phyloP scores from a whole-genome alignment of 2,329 filamentous ascomycete genomes.

The Cordyceps javanica region DNA sequence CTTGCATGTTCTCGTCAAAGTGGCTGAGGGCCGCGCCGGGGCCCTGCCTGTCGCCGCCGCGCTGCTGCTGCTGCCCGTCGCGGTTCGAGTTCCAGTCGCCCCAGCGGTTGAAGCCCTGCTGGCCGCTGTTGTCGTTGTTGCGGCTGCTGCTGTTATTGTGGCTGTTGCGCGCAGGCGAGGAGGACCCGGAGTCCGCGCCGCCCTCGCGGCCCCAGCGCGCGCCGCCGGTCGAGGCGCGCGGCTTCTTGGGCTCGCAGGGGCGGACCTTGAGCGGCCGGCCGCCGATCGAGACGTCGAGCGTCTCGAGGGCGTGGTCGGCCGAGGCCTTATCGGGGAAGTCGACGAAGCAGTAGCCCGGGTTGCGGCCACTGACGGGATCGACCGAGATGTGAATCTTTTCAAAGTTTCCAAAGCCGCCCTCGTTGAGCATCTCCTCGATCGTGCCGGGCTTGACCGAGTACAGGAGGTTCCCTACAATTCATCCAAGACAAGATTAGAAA shows the following conservation, averaged over 20 bases:
- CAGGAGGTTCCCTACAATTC: conserved; percentile 42
- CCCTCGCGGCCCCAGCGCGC: conserved; percentile 15
- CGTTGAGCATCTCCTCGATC: conserved; percentile 52
- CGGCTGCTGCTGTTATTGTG: not conserved
- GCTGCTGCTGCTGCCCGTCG: not conserved
- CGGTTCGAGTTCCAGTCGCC: conserved; percentile 33
- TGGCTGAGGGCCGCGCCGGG: conserved; percentile 25
- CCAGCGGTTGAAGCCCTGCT: conserved; percentile 33
- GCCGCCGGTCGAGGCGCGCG: conserved; percentile 14
- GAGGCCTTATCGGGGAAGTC: conserved; percentile 54
- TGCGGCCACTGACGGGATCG: conserved; percentile 58
- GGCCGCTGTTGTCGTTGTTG: not conserved
- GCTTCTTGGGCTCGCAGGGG: conserved; percentile 52
- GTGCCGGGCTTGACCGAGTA: conserved; percentile 49
- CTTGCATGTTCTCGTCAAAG: conserved; percentile 24
- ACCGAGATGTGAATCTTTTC: conserved; percentile 68
- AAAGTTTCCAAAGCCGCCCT: conserved; percentile 36
- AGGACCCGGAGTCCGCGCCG: conserved; percentile 13
- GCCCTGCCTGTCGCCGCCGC: conserved; percentile 19
- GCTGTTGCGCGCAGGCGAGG: conserved; percentile 1
- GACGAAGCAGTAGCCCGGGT: conserved; percentile 70
- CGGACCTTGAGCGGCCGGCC: conserved; percentile 58
- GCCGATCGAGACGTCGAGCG: conserved; percentile 48
- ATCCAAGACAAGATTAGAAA: no score
- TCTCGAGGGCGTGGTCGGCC: conserved; percentile 51